Evolutionary conservation across 768 basidiomycete species (phyloP).

Genomic region (Podaxis pistillaris): DNA sequence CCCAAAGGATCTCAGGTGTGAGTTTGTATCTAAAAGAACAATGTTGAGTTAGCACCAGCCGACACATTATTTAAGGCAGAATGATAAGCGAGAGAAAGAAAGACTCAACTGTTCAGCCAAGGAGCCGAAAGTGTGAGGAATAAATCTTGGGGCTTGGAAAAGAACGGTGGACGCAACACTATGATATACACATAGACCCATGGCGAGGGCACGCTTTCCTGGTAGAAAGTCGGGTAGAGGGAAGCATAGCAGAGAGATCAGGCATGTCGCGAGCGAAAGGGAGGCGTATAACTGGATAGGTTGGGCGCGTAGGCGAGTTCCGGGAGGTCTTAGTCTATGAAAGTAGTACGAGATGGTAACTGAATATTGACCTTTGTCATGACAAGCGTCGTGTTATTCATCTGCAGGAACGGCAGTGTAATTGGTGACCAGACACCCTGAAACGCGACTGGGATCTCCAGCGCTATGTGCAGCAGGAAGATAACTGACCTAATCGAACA

Average conservation of each 20-base stretch:
- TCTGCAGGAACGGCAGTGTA: slow-evolving; percentile 69
- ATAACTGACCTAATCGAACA: slow-evolving; percentile 40
- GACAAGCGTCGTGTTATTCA: slow-evolving; percentile 80
- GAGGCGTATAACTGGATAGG: slow-evolving; percentile 63
- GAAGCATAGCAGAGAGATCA: slow-evolving; percentile 62
- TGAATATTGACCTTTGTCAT: slow-evolving; percentile 61
- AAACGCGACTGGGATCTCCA: slow-evolving; percentile 75
- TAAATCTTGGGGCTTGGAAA: slow-evolving; percentile 75
- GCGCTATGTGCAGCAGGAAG: slow-evolving; percentile 77
- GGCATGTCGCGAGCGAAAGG: slow-evolving; percentile 57
- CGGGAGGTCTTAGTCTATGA: background rate
- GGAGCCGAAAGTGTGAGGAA: slow-evolving; percentile 68
- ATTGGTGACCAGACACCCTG: slow-evolving; percentile 69
- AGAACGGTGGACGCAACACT: slow-evolving; percentile 70
- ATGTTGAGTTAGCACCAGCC: background rate
- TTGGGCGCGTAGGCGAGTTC: background rate
- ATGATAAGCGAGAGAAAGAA: background rate
- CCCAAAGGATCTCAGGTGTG: slow-evolving; percentile 77
- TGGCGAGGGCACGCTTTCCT: slow-evolving; percentile 80
- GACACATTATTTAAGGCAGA: background rate
- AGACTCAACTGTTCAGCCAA: slow-evolving; percentile 56
- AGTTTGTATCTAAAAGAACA: slow-evolving; percentile 44
- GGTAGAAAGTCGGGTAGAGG: slow-evolving; percentile 80
- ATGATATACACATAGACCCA: slow-evolving; percentile 77
- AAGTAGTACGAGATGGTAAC: background rate